Evolutionary conservation across 2,329 filamentous ascomycete species (phyloP), one percentile per base, ranked within the genome.

Genomic region (Ascosphaera aggregata): DNA sequence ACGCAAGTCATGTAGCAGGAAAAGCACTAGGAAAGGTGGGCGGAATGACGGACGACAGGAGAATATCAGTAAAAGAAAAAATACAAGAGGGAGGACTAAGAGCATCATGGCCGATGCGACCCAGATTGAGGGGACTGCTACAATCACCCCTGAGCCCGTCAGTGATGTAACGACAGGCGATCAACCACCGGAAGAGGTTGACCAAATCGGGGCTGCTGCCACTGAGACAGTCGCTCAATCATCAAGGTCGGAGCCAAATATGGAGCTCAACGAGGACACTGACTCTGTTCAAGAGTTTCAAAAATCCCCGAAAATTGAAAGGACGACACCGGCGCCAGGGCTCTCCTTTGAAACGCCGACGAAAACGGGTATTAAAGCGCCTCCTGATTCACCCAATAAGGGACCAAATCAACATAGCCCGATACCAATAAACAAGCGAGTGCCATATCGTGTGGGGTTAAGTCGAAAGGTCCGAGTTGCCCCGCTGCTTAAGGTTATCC

Each of bases 381-480:
- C n/a, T 9, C 13, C 35, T 18, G 36, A 41, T 9, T 40, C 45
- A 38, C 38, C 36, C 43, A 17, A 22, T 27, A 54, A 54, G 39
- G 54, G 52, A 2, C 53, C 55, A 9, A 43, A 48, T 11, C 59
- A 56, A 41, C 59, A 61, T 39, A 61, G 57, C 34, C 58, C 59
- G 1, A 58, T 58, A 18, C 49, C 51, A 20, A 51, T 49, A 34
- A 56, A 52, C 35, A 52, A 52, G 39, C 58, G 55, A 40, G 54
- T 60, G 3, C 53, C 56, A 2, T 60, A 57, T 37, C 55, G 64
- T 1, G 63, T 67, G 3, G 64, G 64, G 2, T 46, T 67, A 42
- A 66, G 63, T 47, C 62, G 60, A 39, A 54, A 52, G 41, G 60
- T 60, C 17, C 51, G 59, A 18, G 66, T 67, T 36, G 61, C 62